These are phyloP conservation scores for Lactifluus piperatus DNA, from an alignment of 768 basidiomycete genomes.

Conservation along the genomic window DNA sequence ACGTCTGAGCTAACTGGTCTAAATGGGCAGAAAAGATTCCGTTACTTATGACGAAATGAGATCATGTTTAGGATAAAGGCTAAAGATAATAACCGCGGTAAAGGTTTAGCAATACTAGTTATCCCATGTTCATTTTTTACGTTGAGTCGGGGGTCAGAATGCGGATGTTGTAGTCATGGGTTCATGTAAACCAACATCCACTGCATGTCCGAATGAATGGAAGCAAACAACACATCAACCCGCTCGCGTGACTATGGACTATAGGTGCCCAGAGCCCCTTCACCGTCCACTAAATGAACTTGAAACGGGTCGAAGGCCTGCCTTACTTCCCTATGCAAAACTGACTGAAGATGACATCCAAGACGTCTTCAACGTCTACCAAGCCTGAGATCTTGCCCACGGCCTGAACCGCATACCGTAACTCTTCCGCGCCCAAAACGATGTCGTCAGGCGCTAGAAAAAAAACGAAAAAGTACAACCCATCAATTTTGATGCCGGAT, in stretches of 20 bases:
- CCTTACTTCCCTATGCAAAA: conserved; percentile 50
- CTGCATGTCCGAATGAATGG: conserved; percentile 4
- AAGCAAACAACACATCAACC: neutral
- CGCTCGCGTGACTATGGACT: neutral
- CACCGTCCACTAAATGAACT: neutral
- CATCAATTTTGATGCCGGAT: neutral
- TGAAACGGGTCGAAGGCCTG: too few species aligned
- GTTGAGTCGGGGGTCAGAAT: neutral
- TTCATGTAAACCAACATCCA: neutral
- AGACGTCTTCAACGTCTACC: conserved; percentile 74
- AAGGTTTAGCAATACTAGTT: neutral
- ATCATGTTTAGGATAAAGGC: too few species aligned
- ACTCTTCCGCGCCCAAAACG: conserved; percentile 78
- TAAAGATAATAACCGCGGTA: too few species aligned
- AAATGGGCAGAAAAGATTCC: neutral
- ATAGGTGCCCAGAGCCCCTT: neutral
- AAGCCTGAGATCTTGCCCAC: conserved; percentile 79
- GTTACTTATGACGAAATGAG: neutral
- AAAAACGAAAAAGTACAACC: neutral
- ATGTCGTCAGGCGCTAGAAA: conserved; percentile 53
- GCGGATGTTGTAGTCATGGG: neutral
- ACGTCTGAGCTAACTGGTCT: neutral
- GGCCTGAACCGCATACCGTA: conserved; percentile 76
- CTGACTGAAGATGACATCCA: conserved; percentile 74
- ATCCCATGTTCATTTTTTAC: neutral